A percentile compares a stretch with the other conserved stretches of the same genome.
Conservation (phyloP, 495 filamentous ascomycete genomes). For the Lepraria neglecta region DNA sequence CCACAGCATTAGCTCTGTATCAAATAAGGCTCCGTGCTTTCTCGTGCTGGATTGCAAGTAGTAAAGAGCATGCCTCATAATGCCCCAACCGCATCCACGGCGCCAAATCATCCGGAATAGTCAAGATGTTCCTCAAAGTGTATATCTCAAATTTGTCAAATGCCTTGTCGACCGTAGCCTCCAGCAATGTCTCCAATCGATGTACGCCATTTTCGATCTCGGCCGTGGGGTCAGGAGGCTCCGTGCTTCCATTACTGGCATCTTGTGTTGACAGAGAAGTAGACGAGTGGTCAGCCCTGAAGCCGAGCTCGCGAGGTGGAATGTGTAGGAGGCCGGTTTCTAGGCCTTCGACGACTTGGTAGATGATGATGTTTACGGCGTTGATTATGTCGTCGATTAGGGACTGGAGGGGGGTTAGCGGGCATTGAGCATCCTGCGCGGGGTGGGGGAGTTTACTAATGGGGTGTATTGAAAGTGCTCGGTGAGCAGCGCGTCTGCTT, state of each 20-base stretch:
- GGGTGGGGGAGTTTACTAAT: conserved; percentile 52
- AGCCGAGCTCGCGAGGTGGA: conserved; percentile 69
- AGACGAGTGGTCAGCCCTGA: conserved; percentile 42
- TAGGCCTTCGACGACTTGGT: conserved; percentile 73
- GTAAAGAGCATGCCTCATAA: conserved; percentile 58
- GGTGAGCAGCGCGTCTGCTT: conserved; percentile 57
- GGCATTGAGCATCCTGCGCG: conserved; percentile 13
- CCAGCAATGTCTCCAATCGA: conserved; percentile 91
- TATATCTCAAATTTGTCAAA: conserved; percentile 81
- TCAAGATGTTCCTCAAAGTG: conserved; percentile 80
- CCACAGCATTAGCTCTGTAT: not conserved
- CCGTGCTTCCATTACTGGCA: conserved; percentile 48
- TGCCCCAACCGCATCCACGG: conserved; percentile 75
- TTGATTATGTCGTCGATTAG: conserved; percentile 98
- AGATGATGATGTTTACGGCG: conserved; percentile 82
- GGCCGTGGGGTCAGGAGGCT: conserved; percentile 54
- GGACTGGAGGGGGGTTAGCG: conserved; percentile 49
- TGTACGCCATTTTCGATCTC: conserved; percentile 90
- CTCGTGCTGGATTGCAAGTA: too few species aligned
- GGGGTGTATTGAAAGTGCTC: conserved; percentile 96
- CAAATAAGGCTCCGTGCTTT: too few species aligned
- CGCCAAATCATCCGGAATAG: conserved; percentile 63
- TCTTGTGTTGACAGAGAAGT: conserved; percentile 41
- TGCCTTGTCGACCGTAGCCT: conserved; percentile 65
- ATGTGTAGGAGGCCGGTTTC: conserved; percentile 71